phyloP scores from a whole-genome alignment of 345 rosid genomes.

The Arabis alpina region DNA sequence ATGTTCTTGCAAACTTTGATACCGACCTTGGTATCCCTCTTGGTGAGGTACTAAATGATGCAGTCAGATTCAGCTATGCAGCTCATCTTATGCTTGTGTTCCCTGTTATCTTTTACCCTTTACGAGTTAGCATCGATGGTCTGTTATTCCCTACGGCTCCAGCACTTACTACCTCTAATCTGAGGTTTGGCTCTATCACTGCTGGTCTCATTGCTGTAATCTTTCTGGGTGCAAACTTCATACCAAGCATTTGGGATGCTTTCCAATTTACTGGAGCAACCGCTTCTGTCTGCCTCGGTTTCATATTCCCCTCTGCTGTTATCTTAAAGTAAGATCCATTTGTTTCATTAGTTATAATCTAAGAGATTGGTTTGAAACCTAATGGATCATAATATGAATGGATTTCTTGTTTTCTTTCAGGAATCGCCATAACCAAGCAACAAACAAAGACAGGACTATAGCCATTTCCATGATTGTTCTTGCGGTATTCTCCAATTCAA shows the following conservation, averaged over 20 bases:
- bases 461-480: conserved; percentile 72
- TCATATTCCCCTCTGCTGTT: conserved; percentile 89
- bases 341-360: not conserved
- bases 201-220: conserved; percentile 60
- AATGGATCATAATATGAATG: not conserved
- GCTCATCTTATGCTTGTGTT: conserved; percentile 94
- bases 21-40: conserved; percentile 78
- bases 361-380: conserved; percentile 1
- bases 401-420: conserved; percentile 47
- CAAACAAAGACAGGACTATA: conserved; percentile 66
- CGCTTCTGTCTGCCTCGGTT: conserved; percentile 87
- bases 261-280: conserved; percentile 98
- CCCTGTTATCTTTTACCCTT: conserved; percentile 81
- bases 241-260: conserved; percentile 98
- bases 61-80: conserved; percentile 85
- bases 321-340: conserved; percentile 65
- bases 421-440: conserved; percentile 75
- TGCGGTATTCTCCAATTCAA: conserved; percentile 68
- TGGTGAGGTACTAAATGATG: conserved; percentile 67
- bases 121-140: conserved; percentile 82
- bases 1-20: conserved; percentile 92
- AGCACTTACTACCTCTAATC: conserved; percentile 58
- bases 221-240: conserved; percentile 81
- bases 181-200: conserved; percentile 71
- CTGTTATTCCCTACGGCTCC: conserved; percentile 78